Conservation (phyloP, 1,284 basidiomycete species). For the Fistulinella cinereoalba region DNA sequence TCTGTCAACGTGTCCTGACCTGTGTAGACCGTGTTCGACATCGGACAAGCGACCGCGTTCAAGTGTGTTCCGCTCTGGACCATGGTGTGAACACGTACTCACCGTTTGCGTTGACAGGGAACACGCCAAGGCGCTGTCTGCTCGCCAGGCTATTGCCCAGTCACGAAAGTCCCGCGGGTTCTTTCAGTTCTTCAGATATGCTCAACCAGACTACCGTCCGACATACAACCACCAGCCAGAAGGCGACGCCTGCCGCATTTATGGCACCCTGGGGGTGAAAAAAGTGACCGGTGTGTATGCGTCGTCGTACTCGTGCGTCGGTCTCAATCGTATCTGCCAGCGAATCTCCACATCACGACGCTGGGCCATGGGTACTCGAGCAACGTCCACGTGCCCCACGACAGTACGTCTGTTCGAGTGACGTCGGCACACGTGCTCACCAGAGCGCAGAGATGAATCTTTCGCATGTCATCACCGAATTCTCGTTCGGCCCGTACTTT, state of each 20-base stretch:
- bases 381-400: conserved; percentile 84
- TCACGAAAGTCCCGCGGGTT: conserved; percentile 70
- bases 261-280: conserved; percentile 82
- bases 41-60: conserved; percentile 75
- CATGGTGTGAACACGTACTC: too few relatives aligned
- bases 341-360: conserved; percentile 87
- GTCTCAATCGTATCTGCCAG: conserved; percentile 34
- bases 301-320: background rate
- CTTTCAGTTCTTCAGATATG: conserved; percentile 53
- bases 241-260: conserved; percentile 79
- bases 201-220: conserved; percentile 54
- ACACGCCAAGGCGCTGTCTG: conserved; percentile 64
- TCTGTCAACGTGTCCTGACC: conserved; percentile 4
- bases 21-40: conserved; percentile 73
- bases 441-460: conserved; percentile 85
- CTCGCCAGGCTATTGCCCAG: conserved; percentile 64
- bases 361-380: conserved; percentile 93
- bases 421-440: background rate
- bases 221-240: conserved; percentile 68
- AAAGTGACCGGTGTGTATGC: conserved; percentile 73
- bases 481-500: conserved; percentile 96
- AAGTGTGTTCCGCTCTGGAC: conserved; percentile 57
- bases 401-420: conserved; percentile 45
- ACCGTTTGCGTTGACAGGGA: conserved; percentile 42
- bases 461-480: conserved; percentile 93